A percentile compares a stretch with the other conserved stretches of the same genome.
phyloP scores from a whole-genome alignment of 495 filamentous ascomycete species.

The Recurvomyces mirabilis region DNA sequence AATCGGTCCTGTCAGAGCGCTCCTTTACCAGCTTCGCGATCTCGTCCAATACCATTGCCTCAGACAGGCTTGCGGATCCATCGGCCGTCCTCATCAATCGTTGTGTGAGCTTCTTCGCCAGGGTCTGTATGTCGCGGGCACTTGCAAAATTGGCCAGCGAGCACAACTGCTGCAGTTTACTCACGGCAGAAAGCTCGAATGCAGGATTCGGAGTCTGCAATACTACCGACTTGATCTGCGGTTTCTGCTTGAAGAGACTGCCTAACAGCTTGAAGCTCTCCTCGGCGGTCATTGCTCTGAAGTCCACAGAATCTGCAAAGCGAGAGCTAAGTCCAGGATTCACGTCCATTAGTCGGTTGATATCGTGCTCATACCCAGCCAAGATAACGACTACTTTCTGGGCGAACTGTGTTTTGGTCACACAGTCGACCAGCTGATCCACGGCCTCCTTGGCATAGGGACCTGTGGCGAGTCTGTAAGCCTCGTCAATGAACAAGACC shows the following conservation, averaged over 20 bases:
- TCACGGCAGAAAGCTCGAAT: slow-evolving; percentile 24
- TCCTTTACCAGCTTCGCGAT: slow-evolving; percentile 26
- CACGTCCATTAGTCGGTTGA: slow-evolving; percentile 54
- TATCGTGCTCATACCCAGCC: slow-evolving; percentile 61
- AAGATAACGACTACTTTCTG: slow-evolving; percentile 62
- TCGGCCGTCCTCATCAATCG: slow-evolving; percentile 27
- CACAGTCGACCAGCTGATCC: slow-evolving; percentile 58
- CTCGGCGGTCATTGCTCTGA: slow-evolving; percentile 32
- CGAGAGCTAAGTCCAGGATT: slow-evolving; percentile 49
- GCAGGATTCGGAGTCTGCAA: slow-evolving; percentile 14
- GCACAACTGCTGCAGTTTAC: slow-evolving; percentile 35
- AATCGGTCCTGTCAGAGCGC: slow-evolving; percentile 1
- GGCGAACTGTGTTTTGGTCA: slow-evolving; percentile 51
- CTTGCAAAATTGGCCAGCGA: slow-evolving; percentile 52
- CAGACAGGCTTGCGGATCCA: slow-evolving; percentile 7
- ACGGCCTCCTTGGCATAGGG: slow-evolving; percentile 59
- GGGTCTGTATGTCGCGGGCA: slow-evolving; percentile 50
- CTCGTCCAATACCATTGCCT: slow-evolving; percentile 4
- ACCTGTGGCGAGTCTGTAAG: slow-evolving; percentile 48
- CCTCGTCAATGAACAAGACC: slow-evolving; percentile 60
- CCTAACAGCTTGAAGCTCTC: slow-evolving; percentile 32
- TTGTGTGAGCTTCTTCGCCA: slow-evolving; percentile 44
- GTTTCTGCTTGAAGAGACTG: slow-evolving; percentile 13
- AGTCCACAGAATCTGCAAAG: slow-evolving; percentile 49
- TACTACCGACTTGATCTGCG: slow-evolving; percentile 15